phyloP scores from a whole-genome alignment of 208 protist genomes.

The Trypanosoma cruzi region DNA sequence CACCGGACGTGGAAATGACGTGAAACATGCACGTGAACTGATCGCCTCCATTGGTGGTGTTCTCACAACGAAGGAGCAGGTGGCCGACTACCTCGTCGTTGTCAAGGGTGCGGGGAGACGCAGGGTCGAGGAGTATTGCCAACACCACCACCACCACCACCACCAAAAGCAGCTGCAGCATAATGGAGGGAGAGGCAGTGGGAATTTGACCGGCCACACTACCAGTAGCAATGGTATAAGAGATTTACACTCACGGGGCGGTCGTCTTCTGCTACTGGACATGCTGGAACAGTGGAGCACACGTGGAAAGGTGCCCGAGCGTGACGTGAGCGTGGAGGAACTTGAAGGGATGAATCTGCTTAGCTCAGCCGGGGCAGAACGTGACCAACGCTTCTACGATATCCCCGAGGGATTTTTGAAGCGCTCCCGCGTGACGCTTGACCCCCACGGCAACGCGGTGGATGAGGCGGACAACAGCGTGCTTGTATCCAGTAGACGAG shows the following conservation, averaged over 20 bases:
- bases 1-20: conserved; percentile 27
- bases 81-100: conserved; percentile 27
- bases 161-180: neutral
- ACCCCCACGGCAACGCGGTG: conserved; percentile 5
- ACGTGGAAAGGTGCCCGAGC: neutral
- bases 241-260: neutral
- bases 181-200: neutral
- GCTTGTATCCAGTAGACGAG: neutral
- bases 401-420: conserved; percentile 21
- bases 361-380: neutral
- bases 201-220: no score
- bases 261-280: conserved; percentile 21
- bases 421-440: conserved; percentile 6
- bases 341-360: conserved; percentile 11
- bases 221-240: neutral
- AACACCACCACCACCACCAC: neutral
- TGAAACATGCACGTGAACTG: conserved; percentile 22
- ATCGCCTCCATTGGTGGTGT: conserved; percentile 25
- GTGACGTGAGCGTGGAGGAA: conserved; percentile 15
- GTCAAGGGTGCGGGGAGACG: conserved; percentile 20
- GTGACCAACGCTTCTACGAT: conserved; percentile 12
- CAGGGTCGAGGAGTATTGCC: conserved; percentile 20
- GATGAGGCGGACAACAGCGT: conserved; percentile 22
- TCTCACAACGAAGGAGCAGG: conserved; percentile 9
- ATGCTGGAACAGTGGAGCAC: conserved; percentile 23